Conservation (phyloP, 345 rosid genomes). For the Pseudoturritis turrita region DNA sequence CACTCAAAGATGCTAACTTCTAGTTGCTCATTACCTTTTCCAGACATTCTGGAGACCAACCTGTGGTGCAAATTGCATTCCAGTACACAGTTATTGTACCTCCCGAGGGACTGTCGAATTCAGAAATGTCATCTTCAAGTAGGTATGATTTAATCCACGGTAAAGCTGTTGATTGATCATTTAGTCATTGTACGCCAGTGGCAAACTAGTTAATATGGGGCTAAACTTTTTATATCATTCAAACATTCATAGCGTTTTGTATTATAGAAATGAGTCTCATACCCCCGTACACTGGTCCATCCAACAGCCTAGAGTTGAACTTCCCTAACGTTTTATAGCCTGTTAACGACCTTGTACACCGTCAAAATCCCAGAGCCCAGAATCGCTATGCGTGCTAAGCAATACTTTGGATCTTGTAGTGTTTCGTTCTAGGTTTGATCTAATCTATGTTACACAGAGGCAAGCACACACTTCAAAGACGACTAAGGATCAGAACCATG, state of each 20-base stretch:
- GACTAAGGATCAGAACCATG: slow-evolving; percentile 86
- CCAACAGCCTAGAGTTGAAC: neutral
- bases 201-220: neutral
- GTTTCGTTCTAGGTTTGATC: slow-evolving; percentile 15
- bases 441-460: slow-evolving; percentile 41
- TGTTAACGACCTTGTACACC: neutral
- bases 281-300: neutral
- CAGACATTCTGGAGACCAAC: slow-evolving; percentile 83
- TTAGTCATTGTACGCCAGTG: neutral
- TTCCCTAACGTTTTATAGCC: neutral
- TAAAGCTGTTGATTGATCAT: neutral
- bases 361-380: neutral
- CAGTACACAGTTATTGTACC: slow-evolving; percentile 87
- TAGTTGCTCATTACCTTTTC: slow-evolving; percentile 13
- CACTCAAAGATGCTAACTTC: slow-evolving; percentile 3
- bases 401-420: neutral
- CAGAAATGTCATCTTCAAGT: slow-evolving; percentile 47
- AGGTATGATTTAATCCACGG: slow-evolving; percentile 47
- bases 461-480: slow-evolving; percentile 63
- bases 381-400: neutral
- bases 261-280: neutral
- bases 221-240: neutral
- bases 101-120: slow-evolving; percentile 64
- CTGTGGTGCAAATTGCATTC: slow-evolving; percentile 89
- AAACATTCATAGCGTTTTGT: neutral